Evolutionary conservation across 2,329 filamentous ascomycete species (phyloP), one percentile per base, ranked within the genome.

Genomic region (Cladosporium sp.): DNA sequence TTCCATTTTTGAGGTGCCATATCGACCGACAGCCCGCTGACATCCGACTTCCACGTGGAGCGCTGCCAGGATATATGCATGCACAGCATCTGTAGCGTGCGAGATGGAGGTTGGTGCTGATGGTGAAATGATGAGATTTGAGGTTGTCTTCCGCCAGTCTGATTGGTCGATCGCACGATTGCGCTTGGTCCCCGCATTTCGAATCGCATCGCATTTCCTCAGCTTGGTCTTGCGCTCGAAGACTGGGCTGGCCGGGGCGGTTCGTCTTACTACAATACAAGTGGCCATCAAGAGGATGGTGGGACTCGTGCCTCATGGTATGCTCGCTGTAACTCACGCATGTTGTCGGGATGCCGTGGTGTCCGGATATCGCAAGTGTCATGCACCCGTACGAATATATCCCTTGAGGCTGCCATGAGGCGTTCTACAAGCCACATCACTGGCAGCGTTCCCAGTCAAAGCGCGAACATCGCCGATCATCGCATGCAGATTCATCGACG

Each of bases 161-260:
- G 20, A 54, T 54, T 54, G 51, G 51, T 40, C 51, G 20, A 54
- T 40, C 51, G 51, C 17, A 19, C 51, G 51, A 54, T 54, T 36
- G 25, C 19, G 12, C 22, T 28, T 20, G 5, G 19, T 20, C 40
- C 40, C 40, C 40, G 40, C 40, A 43, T 12, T 19, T 3, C 22
- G 17, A 19, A 19, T 43, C n/a, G n/a, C 12, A 5, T 19, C 19
- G 19, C 17, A 14, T 43, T 43, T 43, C 3, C 40, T n/a, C n/a
- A 15, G 39, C 25, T 42, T 17, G 39, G 11, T 42, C 39, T 42
- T 42, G 39, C 25, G 25, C 25, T 25, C 25, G 25, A 3, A 25
- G 25, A 25, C 25, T 25, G 25, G 3, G 25, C 25, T 25, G 25
- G 25, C 25, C 25, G 3, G 25, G 3, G 25, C 25, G 25, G 25